Base-by-base conservation (phyloP, 495 filamentous ascomycete genomes). In the Aspergillus steynii region DNA sequence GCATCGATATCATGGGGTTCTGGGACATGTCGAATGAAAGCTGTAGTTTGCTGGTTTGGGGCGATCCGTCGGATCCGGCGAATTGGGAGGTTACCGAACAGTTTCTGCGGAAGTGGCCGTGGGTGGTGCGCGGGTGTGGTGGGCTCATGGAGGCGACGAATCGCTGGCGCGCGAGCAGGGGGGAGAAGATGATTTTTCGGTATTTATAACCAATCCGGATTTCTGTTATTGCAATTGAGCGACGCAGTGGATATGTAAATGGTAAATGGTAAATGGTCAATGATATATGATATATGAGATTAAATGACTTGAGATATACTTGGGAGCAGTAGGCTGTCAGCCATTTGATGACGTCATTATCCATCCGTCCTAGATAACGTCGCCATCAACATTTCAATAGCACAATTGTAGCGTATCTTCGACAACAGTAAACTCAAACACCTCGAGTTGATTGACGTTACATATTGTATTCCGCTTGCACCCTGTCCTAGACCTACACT, bases 31-130 rank as follows among this genome's bases (percentile, higher is more conserved):
- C 73, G 2, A 57, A 65, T 0, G 69, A 74, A 31, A 58, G 68
- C 25, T 72, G 69, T 32, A 78, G 77, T 1, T 20, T 82, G 37
- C 32, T 85, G n/a, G 74, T 85, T 1, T 83, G 82, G 82, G 80
- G 81, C 8, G 78, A 83, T 42, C 78, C 82, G 0, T 77, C 77
- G 71, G 72, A 76, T 61, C 71, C 74, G 37, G 61, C 62, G 2
- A 79, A 72, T 32, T 85, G 82, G 81, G 81, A 84, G 63, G 63
- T 84, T 15, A 80, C 74, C 0, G 79, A 82, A 62, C 62, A 68
- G 0, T 85, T 85, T 63, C 52, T 79, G 29, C 73, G 71, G 57
- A 82, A 82, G 29, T 84, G 80, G 79, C 70, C 76, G 2, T 84
- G 79, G 71, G 62, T 84, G 25, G 62, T 85, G 8, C 66, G 75